Evolutionary conservation across 768 basidiomycete genomes (phyloP), one percentile per base, ranked within the genome.

Genomic region (Mycena haematopus): DNA sequence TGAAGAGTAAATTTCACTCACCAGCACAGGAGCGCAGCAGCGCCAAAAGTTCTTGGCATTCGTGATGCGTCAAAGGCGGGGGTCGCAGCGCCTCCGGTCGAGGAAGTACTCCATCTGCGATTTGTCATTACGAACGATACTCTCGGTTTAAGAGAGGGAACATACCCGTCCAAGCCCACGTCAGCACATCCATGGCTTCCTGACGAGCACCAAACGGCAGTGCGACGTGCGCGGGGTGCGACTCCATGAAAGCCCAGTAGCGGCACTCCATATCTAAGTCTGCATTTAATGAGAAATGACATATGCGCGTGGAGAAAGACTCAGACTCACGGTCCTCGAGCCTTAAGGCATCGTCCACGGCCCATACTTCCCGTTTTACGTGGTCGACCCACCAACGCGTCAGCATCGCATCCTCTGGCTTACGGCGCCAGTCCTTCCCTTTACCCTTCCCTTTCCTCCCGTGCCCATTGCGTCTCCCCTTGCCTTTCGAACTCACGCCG

Each of bases 211-310:
- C 80, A 9, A 75, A 68, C 8, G 88, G 83, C 29, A 93, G 77
- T 0, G 80, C 70, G 7, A 79, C 77, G 72, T 94, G 92, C 0
- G 89, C 90, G 0, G 92, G 92, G 66, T 93, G 91, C 33, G 83
- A 76, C 73, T 92, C 89, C 75, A 94, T 82, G 70, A 88, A 94
- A 9, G 85, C 77, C 93, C 93, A 94, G 70, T 92, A 94, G 56
- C 89, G 80, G 67, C 88, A 91, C 69, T 92, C 89, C 69, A 86
- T 80, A 57, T 93, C 90, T 22, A 91, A 77, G 50, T 84, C 92
- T 93, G 65, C 15, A 35, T 17, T 51, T n/a, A 6, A 6, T 6
- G 6, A 36, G 44, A 25, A n/a, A 8, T 42, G 4, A 13, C 24
- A 56, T 60, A 36, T n/a, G n/a, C n/a, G n/a, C n/a, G n/a, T n/a